These are phyloP conservation scores for Thermoascus crustaceus DNA, from an alignment of 2,329 filamentous ascomycete genomes.

Conservation along the genomic window DNA sequence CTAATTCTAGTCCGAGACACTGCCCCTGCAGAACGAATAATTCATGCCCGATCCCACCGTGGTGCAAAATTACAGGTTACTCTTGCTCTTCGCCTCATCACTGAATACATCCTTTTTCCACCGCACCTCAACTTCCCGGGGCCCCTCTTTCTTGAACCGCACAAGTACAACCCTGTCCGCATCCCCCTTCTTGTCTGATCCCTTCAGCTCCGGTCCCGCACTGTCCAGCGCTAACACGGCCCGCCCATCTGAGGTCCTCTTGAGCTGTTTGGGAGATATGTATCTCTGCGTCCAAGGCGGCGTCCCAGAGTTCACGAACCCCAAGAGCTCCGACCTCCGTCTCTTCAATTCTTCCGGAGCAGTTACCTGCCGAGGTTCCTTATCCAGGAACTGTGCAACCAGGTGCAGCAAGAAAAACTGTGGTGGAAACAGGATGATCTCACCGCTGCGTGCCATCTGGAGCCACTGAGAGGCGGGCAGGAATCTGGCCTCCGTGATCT, in stretches of 20 bases:
- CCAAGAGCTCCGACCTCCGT: constrained; percentile 39
- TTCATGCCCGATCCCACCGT: no score
- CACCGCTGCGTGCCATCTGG: constrained; percentile 49
- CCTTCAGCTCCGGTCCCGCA: constrained; percentile 49
- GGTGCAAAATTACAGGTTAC: constrained; percentile 26
- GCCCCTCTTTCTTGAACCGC: constrained; percentile 49
- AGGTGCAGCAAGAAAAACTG: constrained; percentile 59
- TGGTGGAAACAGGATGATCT: constrained; percentile 82
- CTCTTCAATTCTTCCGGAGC: constrained; percentile 22
- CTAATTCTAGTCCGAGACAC: no score
- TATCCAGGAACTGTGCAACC: constrained; percentile 42
- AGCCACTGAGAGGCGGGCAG: constrained; percentile 64
- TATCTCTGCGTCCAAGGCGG: constrained; percentile 41
- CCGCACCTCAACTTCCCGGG: constrained; percentile 47
- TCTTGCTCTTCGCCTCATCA: constrained; percentile 22
- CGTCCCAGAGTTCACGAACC: constrained; percentile 40
- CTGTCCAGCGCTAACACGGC: constrained; percentile 46
- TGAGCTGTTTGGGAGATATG: constrained; percentile 37
- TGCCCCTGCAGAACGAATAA: no score
- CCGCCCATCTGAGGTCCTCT: constrained; percentile 38
- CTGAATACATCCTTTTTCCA: constrained; percentile 42
- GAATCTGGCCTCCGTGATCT: constrained; percentile 71
- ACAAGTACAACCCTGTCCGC: constrained; percentile 50
- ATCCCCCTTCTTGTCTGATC: constrained; percentile 41
- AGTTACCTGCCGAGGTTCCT: constrained; percentile 17